Evolutionary conservation across 305 asterid species (phyloP).

Genomic region (Solanum aculeatissimum): DNA sequence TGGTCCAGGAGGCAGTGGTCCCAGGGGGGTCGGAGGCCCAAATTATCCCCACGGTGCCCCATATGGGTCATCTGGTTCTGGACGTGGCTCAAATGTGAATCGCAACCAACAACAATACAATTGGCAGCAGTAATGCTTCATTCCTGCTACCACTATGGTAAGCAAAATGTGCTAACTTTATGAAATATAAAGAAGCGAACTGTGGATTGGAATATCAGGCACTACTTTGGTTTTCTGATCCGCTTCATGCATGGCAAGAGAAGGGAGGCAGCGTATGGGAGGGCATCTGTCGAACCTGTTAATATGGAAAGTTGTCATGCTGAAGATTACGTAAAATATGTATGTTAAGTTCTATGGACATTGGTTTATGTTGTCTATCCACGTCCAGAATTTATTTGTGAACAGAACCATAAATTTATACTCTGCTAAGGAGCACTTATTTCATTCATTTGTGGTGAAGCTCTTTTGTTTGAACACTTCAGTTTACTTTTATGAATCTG

Average conservation of each 20-base stretch:
- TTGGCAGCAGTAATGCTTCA: conserved; percentile 58
- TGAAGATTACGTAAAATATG: neutral
- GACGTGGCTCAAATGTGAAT: conserved; percentile 71
- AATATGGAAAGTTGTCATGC: neutral
- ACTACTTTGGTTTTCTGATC: neutral
- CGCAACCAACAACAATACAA: conserved; percentile 75
- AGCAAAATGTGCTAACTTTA: neutral
- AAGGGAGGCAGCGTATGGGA: neutral
- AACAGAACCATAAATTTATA: neutral
- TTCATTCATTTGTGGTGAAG: neutral
- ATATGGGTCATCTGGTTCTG: conserved; percentile 63
- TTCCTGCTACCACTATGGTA: neutral
- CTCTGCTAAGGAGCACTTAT: neutral
- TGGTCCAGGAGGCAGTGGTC: conserved; percentile 48
- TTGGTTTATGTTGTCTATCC: neutral
- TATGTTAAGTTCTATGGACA: neutral
- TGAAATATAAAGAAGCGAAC: neutral
- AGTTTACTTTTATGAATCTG: neutral
- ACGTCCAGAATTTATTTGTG: neutral
- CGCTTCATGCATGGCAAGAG: neutral
- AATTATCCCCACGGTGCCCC: conserved; percentile 66
- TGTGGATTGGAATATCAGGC: neutral
- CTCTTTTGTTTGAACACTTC: neutral
- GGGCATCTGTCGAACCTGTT: neutral
- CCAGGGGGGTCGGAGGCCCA: conserved; percentile 65